Evolutionary conservation across 2,329 filamentous ascomycete species (phyloP).

Genomic region (Aspergillus tanneri): DNA sequence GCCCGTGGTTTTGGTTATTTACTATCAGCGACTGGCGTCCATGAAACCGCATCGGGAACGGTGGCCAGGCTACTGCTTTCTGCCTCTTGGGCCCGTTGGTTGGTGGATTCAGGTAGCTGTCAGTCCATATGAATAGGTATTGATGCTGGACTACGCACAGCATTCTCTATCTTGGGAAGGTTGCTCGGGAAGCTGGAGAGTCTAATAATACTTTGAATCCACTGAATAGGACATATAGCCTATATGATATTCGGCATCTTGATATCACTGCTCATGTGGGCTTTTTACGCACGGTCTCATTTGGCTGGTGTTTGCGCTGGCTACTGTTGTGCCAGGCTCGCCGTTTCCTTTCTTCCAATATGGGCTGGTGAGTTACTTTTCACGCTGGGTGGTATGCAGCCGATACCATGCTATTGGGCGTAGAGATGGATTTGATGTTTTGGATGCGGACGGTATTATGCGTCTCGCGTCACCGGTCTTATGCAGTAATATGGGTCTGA

Average conservation of each 20-base stretch:
- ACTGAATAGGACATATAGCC: constrained; percentile 53
- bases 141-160: constrained; percentile 25
- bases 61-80: constrained; percentile 66
- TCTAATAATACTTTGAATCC: constrained; percentile 39
- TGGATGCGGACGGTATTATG: constrained; percentile 52
- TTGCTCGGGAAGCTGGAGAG: constrained; percentile 42
- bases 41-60: constrained; percentile 65
- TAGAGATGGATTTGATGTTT: constrained; percentile 52
- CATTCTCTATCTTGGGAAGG: constrained; percentile 53
- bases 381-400: constrained; percentile 52
- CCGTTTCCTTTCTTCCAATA: constrained; percentile 58
- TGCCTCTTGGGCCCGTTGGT: constrained; percentile 68
- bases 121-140: constrained; percentile 17
- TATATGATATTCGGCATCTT: constrained; percentile 60
- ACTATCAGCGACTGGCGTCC: constrained; percentile 66
- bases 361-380: constrained; percentile 62
- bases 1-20: constrained; percentile 65
- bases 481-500: too few species aligned
- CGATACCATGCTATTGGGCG: constrained; percentile 41
- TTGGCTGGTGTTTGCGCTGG: constrained; percentile 56
- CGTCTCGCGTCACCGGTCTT: neutral
- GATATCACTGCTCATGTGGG: constrained; percentile 57
- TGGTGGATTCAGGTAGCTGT: constrained; percentile 55
- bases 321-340: constrained; percentile 41
- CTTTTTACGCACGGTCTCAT: constrained; percentile 54